A percentile compares a stretch with the other conserved stretches of the same genome.
These are phyloP conservation scores for Penstemon eatonii DNA, from an alignment of 257 asterid genomes.

Conservation along the genomic window DNA sequence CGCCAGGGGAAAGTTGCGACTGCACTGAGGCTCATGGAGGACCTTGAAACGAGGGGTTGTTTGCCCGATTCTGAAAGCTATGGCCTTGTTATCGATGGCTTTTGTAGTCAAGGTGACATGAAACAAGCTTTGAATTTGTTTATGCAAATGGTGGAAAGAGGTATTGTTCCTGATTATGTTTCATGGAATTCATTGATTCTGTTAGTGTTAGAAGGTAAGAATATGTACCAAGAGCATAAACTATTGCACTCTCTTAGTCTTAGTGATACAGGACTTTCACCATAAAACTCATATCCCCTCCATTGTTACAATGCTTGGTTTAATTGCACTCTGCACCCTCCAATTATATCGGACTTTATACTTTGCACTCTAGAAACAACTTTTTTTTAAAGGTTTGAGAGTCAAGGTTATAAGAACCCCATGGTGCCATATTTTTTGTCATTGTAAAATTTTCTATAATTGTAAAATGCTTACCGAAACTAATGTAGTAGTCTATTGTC, in stretches of 20 bases:
- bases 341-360: no score
- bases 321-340: no score
- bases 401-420: no score
- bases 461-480: no score
- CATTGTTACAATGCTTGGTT: neutral
- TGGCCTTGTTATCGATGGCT: slow-evolving; percentile 36
- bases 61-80: slow-evolving; percentile 60
- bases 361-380: no score
- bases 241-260: slow-evolving; percentile 30
- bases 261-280: slow-evolving; percentile 22
- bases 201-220: slow-evolving; percentile 30
- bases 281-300: neutral
- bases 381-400: no score
- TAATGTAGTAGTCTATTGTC: no score
- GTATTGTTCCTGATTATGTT: slow-evolving; percentile 47
- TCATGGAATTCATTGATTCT: slow-evolving; percentile 57
- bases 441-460: no score
- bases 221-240: slow-evolving; percentile 28
- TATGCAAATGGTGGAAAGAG: slow-evolving; percentile 60
- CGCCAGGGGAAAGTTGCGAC: slow-evolving; percentile 46
- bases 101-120: slow-evolving; percentile 46
- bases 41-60: slow-evolving; percentile 54
- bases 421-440: no score
- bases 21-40: slow-evolving; percentile 68
- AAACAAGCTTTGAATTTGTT: slow-evolving; percentile 47